Base-by-base conservation (phyloP, 371 early-diverging fungal species). In the Mortierella sp. region DNA sequence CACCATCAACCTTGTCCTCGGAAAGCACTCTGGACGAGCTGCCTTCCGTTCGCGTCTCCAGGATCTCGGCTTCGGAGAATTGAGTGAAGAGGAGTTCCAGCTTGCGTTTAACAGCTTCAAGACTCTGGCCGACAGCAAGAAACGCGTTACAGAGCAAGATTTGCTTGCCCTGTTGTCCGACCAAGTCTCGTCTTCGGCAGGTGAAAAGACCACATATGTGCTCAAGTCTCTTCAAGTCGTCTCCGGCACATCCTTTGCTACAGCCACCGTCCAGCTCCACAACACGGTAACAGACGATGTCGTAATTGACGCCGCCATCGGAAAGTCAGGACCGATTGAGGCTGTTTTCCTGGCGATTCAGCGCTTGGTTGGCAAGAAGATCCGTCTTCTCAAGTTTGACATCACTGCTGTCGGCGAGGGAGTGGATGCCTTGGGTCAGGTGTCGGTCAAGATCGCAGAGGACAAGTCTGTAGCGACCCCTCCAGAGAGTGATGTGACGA, bases 21-120 rank as follows among this genome's bases (percentile, higher is more conserved):
- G 97, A 60, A 98, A 98, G 82, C 96, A 96, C 74, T 97, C 97
- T 61, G 98, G 98, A 16, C 91, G 98, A 34, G 94, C 94, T 46
- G 98, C 98, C 2, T 91, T 98, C 87, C 86, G 90, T 39, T 85
- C 88, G 31, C 90, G 93, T 53, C 84, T 96, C 55, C 90, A 85
- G 60, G 86, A 90, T 48, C 84, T 98, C 37, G 92, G 95, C n/a
- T 94, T 88, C 73, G 78, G 77, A 14, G 87, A 88, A 49, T 80
- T 92, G 57, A 60, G 73, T 19, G 86, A 86, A 6, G 81, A 79
- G 22, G 89, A 88, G 55, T 87, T 95, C 84, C 91, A 95, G 79
- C 65, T 80, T 17, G 89, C 92, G 1, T 98, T 98, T 84, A 87
- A 79, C 7, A 82, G 84, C 29, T 98, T 98, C 88, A 98, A 98